Evolutionary conservation across 73 alveolate genomes (phyloP), one percentile per base, ranked within the genome.

Genomic region (Paramecium sonneborni): DNA sequence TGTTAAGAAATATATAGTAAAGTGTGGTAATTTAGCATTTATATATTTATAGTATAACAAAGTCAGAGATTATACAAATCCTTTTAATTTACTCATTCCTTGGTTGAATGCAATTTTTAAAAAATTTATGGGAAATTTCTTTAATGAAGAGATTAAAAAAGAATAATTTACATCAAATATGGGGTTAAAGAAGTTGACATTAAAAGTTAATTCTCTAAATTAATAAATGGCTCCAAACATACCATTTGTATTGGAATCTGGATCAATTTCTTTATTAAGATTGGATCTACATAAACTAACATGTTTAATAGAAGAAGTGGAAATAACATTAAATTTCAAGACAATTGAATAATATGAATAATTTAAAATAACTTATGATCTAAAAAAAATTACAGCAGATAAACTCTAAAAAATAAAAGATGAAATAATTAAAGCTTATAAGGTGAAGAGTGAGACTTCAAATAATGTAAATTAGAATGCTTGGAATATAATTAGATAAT

Each of bases 101-200:
- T 79, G 90, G 90, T 34, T 79, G 90, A 79, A 43, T 43, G 90
- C 90, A 11, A 39, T 79, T 44, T 79, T 79, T 79, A 38, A 79
- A 39, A 79, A 79, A 23, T 79, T 6, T 21, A 43, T 79, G 74
- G 90, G 90, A 46, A 79, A 38, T 62, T 79, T 41, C 48, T 79
- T 79, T 24, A 79, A 79, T 79, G 90, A 79, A 44, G 76, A 79
- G 74, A 79, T 79, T 0, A 39, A 46, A 43, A 43, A 14, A 48
- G 69, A 79, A 18, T 41, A 79, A 34, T 43, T 79, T n/a, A 43
- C 69, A 0, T 15, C 43, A 2, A n/a, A n/a, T n/a, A 79, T 79
- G 90, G 90, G 90, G 12, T 44, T 79, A 12, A 79, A 39, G 69
- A 79, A 79, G 15, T 34, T 79, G 28, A 79, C 90, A 1, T 24